Conservation (phyloP, 2,329 filamentous ascomycete species). For the Meredithiella fracta region DNA sequence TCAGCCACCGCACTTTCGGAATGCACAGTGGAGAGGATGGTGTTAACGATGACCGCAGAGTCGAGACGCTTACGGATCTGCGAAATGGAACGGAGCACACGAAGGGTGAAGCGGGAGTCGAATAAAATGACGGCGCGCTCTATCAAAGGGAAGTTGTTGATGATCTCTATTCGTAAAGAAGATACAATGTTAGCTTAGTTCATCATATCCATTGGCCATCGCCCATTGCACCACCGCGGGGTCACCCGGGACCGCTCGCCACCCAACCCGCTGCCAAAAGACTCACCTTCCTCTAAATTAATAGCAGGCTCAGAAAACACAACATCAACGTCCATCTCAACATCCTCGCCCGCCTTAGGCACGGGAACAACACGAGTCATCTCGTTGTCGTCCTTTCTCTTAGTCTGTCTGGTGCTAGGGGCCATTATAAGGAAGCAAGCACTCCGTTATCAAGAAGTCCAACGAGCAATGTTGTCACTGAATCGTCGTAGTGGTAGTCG, state of each 20-base stretch:
- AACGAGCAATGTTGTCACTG: neutral
- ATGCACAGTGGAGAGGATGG: conserved; percentile 66
- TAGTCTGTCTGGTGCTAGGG: conserved; percentile 10
- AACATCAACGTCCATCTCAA: conserved; percentile 46
- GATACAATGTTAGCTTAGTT: neutral
- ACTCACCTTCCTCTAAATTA: neutral
- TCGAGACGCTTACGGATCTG: conserved; percentile 84
- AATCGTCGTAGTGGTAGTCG: no score
- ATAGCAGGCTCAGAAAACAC: neutral
- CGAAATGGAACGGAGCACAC: conserved; percentile 87
- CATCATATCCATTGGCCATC: neutral
- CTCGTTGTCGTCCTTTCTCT: conserved; percentile 49
- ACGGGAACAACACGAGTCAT: conserved; percentile 68
- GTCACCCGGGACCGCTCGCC: neutral
- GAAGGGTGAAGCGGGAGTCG: conserved; percentile 85
- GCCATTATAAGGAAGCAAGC: conserved; percentile 7
- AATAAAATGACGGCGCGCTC: conserved; percentile 86
- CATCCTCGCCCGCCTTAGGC: conserved; percentile 46
- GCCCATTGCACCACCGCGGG: neutral
- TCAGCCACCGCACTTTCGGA: conserved; percentile 40
- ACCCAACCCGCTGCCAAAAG: neutral
- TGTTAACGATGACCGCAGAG: conserved; percentile 62
- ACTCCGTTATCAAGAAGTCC: neutral
- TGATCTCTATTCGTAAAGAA: conserved; percentile 53
- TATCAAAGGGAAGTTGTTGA: conserved; percentile 79